Percentiles rank a stretch among this genome's conserved stretches.
phyloP scores from a whole-genome alignment of 192 early-diverging fungal genomes.

The Coemansia sp. region DNA sequence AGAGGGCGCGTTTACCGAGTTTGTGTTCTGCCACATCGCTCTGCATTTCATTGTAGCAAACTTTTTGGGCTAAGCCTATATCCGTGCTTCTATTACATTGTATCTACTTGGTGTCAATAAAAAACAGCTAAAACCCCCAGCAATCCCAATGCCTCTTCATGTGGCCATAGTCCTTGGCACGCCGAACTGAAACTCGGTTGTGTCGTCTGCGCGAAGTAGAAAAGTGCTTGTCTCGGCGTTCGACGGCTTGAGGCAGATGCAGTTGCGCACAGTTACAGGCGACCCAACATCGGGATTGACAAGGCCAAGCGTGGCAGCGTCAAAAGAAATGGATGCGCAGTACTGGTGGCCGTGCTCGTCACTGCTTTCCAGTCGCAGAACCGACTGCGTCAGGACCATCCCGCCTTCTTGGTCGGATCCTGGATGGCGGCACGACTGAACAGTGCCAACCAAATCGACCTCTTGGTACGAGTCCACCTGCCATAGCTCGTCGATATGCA shows the following conservation, averaged over 20 bases:
- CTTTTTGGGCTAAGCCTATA: constrained; percentile 75
- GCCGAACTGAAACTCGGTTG: constrained; percentile 13
- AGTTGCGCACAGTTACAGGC: constrained; percentile 42
- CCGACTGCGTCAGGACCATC: constrained; percentile 2
- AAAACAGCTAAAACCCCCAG: background rate
- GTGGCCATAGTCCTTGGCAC: background rate
- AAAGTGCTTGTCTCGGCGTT: constrained; percentile 12
- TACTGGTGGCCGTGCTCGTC: constrained; percentile 13
- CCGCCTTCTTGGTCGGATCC: background rate
- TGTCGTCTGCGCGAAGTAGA: constrained; percentile 24
- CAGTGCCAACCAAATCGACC: constrained; percentile 35
- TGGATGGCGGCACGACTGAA: constrained; percentile 3
- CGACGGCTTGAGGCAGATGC: constrained; percentile 8
- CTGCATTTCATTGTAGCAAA: constrained; percentile 91
- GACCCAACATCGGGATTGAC: constrained; percentile 13
- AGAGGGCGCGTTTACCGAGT: constrained; percentile 95
- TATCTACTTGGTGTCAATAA: background rate
- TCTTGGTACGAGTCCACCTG: constrained; percentile 21
- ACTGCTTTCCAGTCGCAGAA: constrained; percentile 23
- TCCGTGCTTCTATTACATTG: background rate
- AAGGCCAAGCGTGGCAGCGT: constrained; percentile 20
- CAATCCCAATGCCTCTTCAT: too few relatives aligned
- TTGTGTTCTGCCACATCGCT: constrained; percentile 78
- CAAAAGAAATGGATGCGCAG: constrained; percentile 25
- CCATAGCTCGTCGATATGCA: constrained; percentile 39